Evolutionary conservation across 2,329 filamentous ascomycete genomes (phyloP), one percentile per base, ranked within the genome.

Genomic region (Aureobasidium mangrovei): DNA sequence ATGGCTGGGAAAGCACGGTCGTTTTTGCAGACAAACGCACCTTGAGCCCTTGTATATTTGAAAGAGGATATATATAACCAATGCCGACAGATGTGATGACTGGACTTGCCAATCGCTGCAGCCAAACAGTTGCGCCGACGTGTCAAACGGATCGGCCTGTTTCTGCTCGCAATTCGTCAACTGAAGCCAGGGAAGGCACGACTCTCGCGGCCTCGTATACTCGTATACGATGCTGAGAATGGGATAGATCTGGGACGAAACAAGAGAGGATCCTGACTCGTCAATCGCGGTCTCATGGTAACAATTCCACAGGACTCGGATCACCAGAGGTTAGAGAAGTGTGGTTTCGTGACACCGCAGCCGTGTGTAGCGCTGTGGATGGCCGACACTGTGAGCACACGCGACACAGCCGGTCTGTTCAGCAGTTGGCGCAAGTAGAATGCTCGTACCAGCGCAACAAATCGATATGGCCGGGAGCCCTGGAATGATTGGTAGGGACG

Each of bases 1-100:
- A 38, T 53, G 49, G 49, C 49, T 53, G 40, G 49, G 40, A 49
- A 52, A 53, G 49, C 49, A 53, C 49, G 49, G 49, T 43, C 49
- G 7, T 27, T 26, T 53, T 31, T 12, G 18, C 2, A 44, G 32
- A 53, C 49, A 44, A 53, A 53, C 49, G 49, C 49, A 53, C 49
- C 49, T 52, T 53, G 40, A 53, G 40, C 26, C 31, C 40, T 4
- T 31, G 39, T 53, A 44, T 53, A 44, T 38, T 43, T 44, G 44
- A 40, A 26, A 18, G 18, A 35, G 10, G 32, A 51, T 12, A 27
- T 26, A 4, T 38, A 36, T 8, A 35, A 44, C 39, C 7, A 36
- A 31, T 29, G 29, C 29, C 26, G 49, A 31, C 26, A 43, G 40
- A n/a, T 43, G 24, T 44, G 7, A 24, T 9, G 24, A 9, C 12